Evolutionary conservation across 2,329 filamentous ascomycete genomes (phyloP).

Genomic region (Daldinia sp.): DNA sequence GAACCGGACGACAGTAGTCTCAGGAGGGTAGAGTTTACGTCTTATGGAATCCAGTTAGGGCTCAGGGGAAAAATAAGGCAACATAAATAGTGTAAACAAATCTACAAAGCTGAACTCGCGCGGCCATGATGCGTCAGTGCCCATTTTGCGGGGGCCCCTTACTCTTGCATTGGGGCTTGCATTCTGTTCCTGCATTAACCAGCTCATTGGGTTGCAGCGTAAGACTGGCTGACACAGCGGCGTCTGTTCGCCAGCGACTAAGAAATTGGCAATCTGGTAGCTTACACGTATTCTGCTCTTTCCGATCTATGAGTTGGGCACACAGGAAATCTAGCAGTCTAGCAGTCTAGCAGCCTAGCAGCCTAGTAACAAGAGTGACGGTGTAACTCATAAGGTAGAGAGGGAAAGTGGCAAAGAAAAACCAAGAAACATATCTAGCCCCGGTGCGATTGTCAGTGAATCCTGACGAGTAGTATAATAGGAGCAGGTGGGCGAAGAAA

Average conservation of each 20-base stretch:
- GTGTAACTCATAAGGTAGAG: not conserved
- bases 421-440: not conserved
- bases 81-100: not conserved
- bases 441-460: not conserved
- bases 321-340: no score
- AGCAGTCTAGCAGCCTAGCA: no score
- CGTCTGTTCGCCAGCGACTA: slow-evolving; percentile 6
- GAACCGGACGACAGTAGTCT: not conserved
- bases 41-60: not conserved
- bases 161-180: slow-evolving; percentile 26
- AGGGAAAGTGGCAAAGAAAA: not conserved
- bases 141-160: slow-evolving; percentile 24
- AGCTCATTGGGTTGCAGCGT: slow-evolving; percentile 9
- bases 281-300: not conserved
- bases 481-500: no score
- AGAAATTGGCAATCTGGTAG: not conserved
- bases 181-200: slow-evolving; percentile 37
- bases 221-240: slow-evolving; percentile 19
- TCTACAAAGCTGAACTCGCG: slow-evolving; percentile 1
- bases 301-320: no score
- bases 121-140: slow-evolving; percentile 2
- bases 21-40: not conserved
- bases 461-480: not conserved
- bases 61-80: not conserved
- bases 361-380: not conserved